A percentile compares a stretch with the other conserved stretches of the same genome.
Evolutionary conservation across 164 flowering plant genomes (phyloP).

Genomic region (Cinnamomum chago): DNA sequence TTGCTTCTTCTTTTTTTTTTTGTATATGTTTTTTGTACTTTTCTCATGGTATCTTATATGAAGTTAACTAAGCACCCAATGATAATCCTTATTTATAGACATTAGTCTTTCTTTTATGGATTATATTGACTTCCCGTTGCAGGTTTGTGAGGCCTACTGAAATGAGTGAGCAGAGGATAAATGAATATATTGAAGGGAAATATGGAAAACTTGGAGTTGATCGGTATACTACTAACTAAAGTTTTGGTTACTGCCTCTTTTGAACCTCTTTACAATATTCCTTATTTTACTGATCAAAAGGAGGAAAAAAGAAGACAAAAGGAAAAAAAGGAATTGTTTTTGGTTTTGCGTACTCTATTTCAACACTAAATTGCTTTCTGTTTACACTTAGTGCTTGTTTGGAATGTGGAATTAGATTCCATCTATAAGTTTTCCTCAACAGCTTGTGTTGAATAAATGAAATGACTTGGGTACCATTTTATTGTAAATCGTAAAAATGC

Average conservation of each 20-base stretch:
- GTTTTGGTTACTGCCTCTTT: not conserved
- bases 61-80: not conserved
- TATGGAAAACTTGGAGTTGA: constrained; percentile 92
- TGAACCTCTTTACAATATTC: not conserved
- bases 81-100: not conserved
- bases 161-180: constrained; percentile 69
- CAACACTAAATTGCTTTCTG: not conserved
- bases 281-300: too few relatives aligned
- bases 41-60: constrained; percentile 1
- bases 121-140: constrained; percentile 9
- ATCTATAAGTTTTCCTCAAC: not conserved
- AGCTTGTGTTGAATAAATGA: not conserved
- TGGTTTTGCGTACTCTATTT: not conserved
- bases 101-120: not conserved
- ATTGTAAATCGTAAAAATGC: not conserved
- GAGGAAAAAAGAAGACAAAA: too few relatives aligned
- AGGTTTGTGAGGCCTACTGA: constrained; percentile 89
- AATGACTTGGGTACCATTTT: not conserved
- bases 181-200: constrained; percentile 83
- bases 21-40: not conserved
- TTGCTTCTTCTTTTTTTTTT: too few relatives aligned
- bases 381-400: not conserved
- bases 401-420: not conserved
- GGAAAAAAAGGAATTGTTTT: too few relatives aligned
- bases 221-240: constrained; percentile 44